phyloP scores from a whole-genome alignment of 2,329 filamentous ascomycete genomes.

The Scytalidium sp. region DNA sequence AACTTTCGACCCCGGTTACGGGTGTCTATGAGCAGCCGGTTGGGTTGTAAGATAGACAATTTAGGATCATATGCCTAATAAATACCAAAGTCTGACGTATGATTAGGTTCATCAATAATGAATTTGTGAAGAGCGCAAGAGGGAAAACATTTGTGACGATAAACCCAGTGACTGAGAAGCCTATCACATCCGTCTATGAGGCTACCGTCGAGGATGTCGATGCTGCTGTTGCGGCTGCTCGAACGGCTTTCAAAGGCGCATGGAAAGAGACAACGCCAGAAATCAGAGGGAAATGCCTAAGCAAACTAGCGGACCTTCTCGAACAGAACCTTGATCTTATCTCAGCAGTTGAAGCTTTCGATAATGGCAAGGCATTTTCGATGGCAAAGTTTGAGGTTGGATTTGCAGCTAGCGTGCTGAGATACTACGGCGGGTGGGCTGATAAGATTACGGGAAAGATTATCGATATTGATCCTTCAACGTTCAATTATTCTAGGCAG shows the following conservation, averaged over 20 bases:
- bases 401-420: slow-evolving; percentile 63
- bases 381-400: slow-evolving; percentile 72
- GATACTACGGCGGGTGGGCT: slow-evolving; percentile 74
- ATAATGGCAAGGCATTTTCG: slow-evolving; percentile 78
- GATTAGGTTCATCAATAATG: slow-evolving; percentile 79
- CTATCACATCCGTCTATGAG: slow-evolving; percentile 76
- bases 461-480: slow-evolving; percentile 59
- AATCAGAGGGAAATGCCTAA: slow-evolving; percentile 63
- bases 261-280: slow-evolving; percentile 68
- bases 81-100: slow-evolving; percentile 39
- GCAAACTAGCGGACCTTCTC: slow-evolving; percentile 73
- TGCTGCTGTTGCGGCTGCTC: slow-evolving; percentile 75
- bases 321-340: slow-evolving; percentile 74
- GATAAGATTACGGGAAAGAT: slow-evolving; percentile 67
- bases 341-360: slow-evolving; percentile 76
- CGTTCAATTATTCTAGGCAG: slow-evolving; percentile 63
- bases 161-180: slow-evolving; percentile 79
- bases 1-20: slow-evolving; percentile 9
- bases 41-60: slow-evolving; percentile 31
- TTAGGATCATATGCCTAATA: neutral
- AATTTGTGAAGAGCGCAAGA: slow-evolving; percentile 76
- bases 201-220: slow-evolving; percentile 79
- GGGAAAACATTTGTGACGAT: slow-evolving; percentile 87
- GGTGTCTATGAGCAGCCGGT: slow-evolving; percentile 11
- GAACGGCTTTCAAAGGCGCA: slow-evolving; percentile 72